Evolutionary conservation across 148 eudicot genomes (phyloP), one percentile per base, ranked within the genome.

Genomic region (Cornus suecica): DNA sequence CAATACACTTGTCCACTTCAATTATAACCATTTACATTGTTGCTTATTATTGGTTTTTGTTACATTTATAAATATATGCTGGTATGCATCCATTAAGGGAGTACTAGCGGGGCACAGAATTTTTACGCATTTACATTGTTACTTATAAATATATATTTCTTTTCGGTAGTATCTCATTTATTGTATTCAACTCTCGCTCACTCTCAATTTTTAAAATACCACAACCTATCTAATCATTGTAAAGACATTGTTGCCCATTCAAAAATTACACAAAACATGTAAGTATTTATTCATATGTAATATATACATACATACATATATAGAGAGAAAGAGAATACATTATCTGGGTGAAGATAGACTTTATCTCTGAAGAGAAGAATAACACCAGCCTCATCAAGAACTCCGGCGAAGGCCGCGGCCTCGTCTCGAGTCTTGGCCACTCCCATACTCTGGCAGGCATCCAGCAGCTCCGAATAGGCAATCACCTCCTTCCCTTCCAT

Each of bases 351-450:
- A 23, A 94, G 91, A 60, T 94, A 90, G 32, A 92, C 92, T 77
- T 89, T 88, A 79, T 94, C 97, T 66, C 97, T 78, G 32, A 90
- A 90, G 45, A 94, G 84, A 64, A 94, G 81, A 60, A 94, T 85
- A 30, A 94, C 97, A 11, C 97, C 98, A 56, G 98, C 95, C n/a
- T 94, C 96, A 77, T 94, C 97, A 61, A 94, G 86, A 72, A 87
- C 92, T 23, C 74, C 66, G 0, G 90, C 95, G 51, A 89, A 92
- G 18, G 80, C 84, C 26, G 65, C 82, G 3, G 97, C 97, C 77
- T 94, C 98, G 3, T 83, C 85, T 9, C 8, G 60, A 45, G 95
- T 80, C 76, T 90, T 92, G 28, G 82, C 88, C 8, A 94, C 92
- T 0, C 98, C 98, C 81, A 86, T 77, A 65, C 80, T 81, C 77